Percentiles rank a stretch among this genome's conserved stretches.
Conservation (phyloP, 164 flowering plant species). For the Umbilicus rupestris region DNA sequence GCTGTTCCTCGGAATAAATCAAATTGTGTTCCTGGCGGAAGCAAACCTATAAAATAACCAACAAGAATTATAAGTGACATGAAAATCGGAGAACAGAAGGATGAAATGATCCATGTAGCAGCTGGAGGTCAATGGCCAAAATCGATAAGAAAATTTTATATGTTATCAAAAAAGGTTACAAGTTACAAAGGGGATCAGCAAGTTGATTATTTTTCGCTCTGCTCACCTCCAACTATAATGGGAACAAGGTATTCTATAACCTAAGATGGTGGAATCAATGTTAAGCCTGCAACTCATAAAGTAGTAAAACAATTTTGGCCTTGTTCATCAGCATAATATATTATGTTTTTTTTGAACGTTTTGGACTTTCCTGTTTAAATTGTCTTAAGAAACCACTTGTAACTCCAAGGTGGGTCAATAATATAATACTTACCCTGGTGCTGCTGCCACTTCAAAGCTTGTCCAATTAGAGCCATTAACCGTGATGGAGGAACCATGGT, state of each 20-base stretch:
- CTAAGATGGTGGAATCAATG: background rate
- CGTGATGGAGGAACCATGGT: slow-evolving; percentile 94
- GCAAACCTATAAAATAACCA: slow-evolving; percentile 48
- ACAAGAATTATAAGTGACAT: background rate
- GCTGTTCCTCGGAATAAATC: slow-evolving; percentile 97
- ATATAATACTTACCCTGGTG: slow-evolving; percentile 62
- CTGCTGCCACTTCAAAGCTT: slow-evolving; percentile 99
- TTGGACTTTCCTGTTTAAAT: background rate
- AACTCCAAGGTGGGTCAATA: background rate
- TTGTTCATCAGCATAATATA: background rate
- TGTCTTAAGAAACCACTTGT: background rate
- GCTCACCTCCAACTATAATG: background rate
- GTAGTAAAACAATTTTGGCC: background rate
- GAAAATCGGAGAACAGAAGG: background rate
- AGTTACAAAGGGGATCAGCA: background rate
- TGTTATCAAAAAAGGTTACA: background rate
- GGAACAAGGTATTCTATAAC: background rate
- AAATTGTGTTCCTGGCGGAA: slow-evolving; percentile 98
- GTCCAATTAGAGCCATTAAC: slow-evolving; percentile 94
- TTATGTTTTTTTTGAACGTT: background rate
- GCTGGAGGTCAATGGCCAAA: background rate
- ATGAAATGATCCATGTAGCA: background rate
- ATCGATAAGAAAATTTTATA: background rate
- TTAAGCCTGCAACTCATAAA: background rate
- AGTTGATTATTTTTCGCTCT: background rate